Base-by-base conservation (phyloP, 208 protist species). In the Wallacemonas collosoma region DNA sequence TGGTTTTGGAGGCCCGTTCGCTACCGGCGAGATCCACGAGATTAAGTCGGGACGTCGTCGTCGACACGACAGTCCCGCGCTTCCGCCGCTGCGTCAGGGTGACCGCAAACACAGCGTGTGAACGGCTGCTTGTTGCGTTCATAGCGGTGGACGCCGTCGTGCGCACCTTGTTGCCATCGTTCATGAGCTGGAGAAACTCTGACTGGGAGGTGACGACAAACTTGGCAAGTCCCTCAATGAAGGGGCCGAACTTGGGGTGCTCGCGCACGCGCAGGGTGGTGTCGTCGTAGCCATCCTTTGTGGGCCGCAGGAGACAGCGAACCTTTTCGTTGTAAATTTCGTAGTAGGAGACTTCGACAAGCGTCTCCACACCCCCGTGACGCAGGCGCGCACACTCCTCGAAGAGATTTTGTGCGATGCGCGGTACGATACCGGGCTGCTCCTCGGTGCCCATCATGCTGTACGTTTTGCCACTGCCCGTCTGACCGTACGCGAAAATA, bases 291-390 rank as follows among this genome's bases (percentile, higher is more conserved):
- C 80, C 89, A 44, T 71, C 76, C 4, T 71, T 73, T 1, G 81
- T 81, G 8, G 87, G 86, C 8, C 82, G 69, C 45, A 98, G 71
- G 11, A 98, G 77, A 64, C 87, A 88, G 39, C 86, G 80, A 2
- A 97, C 91, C 73, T 90, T 88, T 69, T 98, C 94, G 56, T 94
- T 95, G 84, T 98, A 98, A 48, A 98, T 94, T 58, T 98, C 94
- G 72, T 93, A 89, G 68, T 89, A 93, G n/a, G 86, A 91, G 9
- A 93, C 77, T 51, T 93, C 82, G 12, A 95, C 80, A 56, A 85
- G 89, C 8, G 95, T 89, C 50, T 98, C 90, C 38, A 85, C 73
- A 17, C 82, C 79, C 15, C 77, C 76, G 11, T 76, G 54, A 8
- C 80, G 57, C 55, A 93, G 73, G 35, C 56, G 57, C 7, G 77